Base-by-base conservation (phyloP, 768 basidiomycete species). In the Lyophyllum shimeji region DNA sequence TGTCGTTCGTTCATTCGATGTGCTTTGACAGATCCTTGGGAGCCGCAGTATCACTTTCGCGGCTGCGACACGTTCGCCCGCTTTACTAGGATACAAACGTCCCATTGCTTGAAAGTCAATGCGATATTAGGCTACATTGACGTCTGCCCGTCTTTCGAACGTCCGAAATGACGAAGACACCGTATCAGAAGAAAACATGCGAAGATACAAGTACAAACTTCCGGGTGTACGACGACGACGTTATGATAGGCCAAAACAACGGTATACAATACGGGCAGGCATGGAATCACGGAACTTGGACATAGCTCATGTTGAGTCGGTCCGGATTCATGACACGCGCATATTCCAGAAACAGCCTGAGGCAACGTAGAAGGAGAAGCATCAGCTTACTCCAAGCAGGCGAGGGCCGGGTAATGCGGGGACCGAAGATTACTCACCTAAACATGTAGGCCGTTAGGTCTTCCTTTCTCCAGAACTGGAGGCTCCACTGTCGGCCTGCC, bases 381-480 rank as follows among this genome's bases (percentile, higher is more conserved):
- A n/a, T n/a, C n/a, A n/a, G n/a, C n/a, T n/a, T n/a, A 48, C 21
- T 2, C 12, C 25, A 7, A 7, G 17, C 2, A 7, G 29, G 24
- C 23, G 24, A 50, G 18, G 49, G 13, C 27, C 13, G 0, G 43
- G 52, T 40, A 48, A 31, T 25, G 45, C 9, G 34, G 44, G 34
- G 34, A 17, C 9, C 4, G 9, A 29, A 37, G 27, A 50, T 40
- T 17, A 47, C 65, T 24, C 54, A 84, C 83, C 85, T 71, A 61
- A 81, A 86, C 50, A 78, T 68, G 62, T 87, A 86, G 1, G 84
- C 81, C 5, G 73, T 72, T 69, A 86, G 64, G 62, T 87, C 86
- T 60, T 85, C 82, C 56, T 67, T 73, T 44, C 85, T 73, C 86
- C 85, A 89, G 66, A 76, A 83, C 2, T 53, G 67, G 53, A 71